These are phyloP conservation scores for Geotrichum candidum DNA, from an alignment of 1,139 yeast species.

Conservation along the genomic window DNA sequence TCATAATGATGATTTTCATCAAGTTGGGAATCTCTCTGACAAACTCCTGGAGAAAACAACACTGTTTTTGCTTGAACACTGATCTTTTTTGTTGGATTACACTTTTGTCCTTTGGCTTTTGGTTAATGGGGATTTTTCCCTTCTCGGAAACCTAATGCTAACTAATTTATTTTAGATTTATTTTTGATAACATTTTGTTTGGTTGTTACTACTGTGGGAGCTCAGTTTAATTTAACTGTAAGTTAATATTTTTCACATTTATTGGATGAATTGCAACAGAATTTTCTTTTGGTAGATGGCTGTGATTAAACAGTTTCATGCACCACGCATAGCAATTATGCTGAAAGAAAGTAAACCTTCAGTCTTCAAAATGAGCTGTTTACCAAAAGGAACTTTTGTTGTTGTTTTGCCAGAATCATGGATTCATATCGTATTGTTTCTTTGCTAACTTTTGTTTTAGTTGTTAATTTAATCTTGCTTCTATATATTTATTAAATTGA, in stretches of 20 bases:
- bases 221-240: not conserved
- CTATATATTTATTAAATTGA: too few relatives aligned
- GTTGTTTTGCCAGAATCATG: not conserved
- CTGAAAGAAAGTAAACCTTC: conserved; percentile 29
- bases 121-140: not conserved
- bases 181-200: not conserved
- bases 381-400: not conserved
- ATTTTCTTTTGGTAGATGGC: conserved; percentile 10
- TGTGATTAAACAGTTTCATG: conserved; percentile 34
- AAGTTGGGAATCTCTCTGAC: conserved; percentile 40
- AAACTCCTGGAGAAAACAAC: conserved; percentile 30
- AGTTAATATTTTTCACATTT: conserved; percentile 1
- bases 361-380: conserved; percentile 34
- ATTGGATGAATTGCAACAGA: not conserved
- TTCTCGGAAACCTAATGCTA: not conserved
- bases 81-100: conserved; percentile 17
- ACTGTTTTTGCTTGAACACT: conserved; percentile 27
- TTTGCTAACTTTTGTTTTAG: not conserved
- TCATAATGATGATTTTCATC: conserved; percentile 27
- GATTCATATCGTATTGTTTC: not conserved
- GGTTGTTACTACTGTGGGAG: not conserved
- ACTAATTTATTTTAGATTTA: not conserved
- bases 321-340: conserved; percentile 32
- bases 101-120: not conserved
- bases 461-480: not conserved